Evolutionary conservation across 345 rosid species (phyloP).

Genomic region (Eutrema japonicum): DNA sequence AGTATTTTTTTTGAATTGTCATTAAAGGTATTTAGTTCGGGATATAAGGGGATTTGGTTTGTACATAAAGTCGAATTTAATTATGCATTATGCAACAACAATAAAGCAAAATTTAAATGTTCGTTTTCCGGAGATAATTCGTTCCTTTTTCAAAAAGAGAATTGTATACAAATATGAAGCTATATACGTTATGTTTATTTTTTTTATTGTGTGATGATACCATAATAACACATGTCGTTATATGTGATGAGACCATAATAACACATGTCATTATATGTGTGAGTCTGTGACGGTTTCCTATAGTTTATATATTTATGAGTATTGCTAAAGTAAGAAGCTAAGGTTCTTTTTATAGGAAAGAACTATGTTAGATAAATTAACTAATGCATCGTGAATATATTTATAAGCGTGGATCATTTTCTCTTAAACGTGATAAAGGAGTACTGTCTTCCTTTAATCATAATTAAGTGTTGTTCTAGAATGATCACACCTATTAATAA

Average conservation of each 20-base stretch:
- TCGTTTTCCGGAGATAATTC: not conserved
- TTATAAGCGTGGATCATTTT: too few relatives aligned
- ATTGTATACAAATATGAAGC: not conserved
- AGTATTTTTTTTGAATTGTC: not conserved
- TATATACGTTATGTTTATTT: conserved; percentile 2
- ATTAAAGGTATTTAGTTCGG: not conserved
- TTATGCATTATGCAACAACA: not conserved
- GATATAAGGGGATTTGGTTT: conserved; percentile 2
- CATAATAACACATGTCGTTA: conserved; percentile 28
- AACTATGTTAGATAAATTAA: too few relatives aligned
- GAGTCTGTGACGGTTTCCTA: not conserved
- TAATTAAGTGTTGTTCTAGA: too few relatives aligned
- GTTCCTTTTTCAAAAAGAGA: not conserved
- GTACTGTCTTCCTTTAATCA: too few relatives aligned
- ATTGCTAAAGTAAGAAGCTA: conserved; percentile 16
- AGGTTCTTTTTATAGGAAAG: too few relatives aligned
- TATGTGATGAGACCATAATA: not conserved
- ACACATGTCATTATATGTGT: conserved; percentile 24
- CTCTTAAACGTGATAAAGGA: too few relatives aligned
- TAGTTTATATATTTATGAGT: conserved; percentile 4
- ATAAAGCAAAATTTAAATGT: not conserved
- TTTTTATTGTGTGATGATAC: not conserved
- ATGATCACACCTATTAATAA: too few relatives aligned
- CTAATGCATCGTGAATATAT: too few relatives aligned
- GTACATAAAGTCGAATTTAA: not conserved